Percentiles rank a stretch among this genome's conserved stretches.
Evolutionary conservation across 441 rosid genomes (phyloP).

Genomic region (Flueggea neowawraea): DNA sequence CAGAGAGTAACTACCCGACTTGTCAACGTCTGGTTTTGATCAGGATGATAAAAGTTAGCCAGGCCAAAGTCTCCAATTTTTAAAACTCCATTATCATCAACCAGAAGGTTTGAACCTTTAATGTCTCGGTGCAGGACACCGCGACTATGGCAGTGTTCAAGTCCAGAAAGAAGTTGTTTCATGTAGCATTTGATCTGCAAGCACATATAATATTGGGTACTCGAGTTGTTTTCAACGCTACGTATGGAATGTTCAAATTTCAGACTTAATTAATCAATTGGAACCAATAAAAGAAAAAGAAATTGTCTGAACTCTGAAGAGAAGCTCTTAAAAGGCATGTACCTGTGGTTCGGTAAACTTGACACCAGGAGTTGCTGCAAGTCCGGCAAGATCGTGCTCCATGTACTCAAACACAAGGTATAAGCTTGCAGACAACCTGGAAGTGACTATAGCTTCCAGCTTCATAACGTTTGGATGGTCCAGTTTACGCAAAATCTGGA

Average conservation of each 20-base stretch:
- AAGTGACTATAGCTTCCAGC: constrained; percentile 83
- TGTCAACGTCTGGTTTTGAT: constrained; percentile 63
- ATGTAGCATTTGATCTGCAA: constrained; percentile 87
- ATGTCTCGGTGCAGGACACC: constrained; percentile 91
- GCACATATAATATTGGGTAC: neutral
- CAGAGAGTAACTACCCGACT: constrained; percentile 97
- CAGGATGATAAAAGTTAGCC: constrained; percentile 58
- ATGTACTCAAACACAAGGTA: constrained; percentile 94
- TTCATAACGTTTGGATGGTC: constrained; percentile 95
- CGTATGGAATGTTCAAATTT: too few relatives aligned
- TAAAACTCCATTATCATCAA: constrained; percentile 68
- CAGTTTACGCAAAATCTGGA: constrained; percentile 70
- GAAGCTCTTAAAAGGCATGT: neutral
- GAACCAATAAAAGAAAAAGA: too few relatives aligned
- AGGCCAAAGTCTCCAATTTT: constrained; percentile 95
- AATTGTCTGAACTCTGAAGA: too few relatives aligned
- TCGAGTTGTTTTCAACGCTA: too few relatives aligned
- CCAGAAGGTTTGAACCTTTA: constrained; percentile 85
- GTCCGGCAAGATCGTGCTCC: constrained; percentile 96
- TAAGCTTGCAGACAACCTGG: constrained; percentile 78
- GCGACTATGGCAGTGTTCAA: constrained; percentile 82
- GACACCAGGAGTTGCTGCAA: constrained; percentile 66
- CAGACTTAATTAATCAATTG: neutral
- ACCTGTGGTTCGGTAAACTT: constrained; percentile 89
- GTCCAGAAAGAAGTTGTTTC: constrained; percentile 79